A percentile compares a stretch with the other conserved stretches of the same genome.
These are phyloP conservation scores for Phytophthora hibernalis DNA, from an alignment of 352 stramenopile species.

Conservation along the genomic window DNA sequence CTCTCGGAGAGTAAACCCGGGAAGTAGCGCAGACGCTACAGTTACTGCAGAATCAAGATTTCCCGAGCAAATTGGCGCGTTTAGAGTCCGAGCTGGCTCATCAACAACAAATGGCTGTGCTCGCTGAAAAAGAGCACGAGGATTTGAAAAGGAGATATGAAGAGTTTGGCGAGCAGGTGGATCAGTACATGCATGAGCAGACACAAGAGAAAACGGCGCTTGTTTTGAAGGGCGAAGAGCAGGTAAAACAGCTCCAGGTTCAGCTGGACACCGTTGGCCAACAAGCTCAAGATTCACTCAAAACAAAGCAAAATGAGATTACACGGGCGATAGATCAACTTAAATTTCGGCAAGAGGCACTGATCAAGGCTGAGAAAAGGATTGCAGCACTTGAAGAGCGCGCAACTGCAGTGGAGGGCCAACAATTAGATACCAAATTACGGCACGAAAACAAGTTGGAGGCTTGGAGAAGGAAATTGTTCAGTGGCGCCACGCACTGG, in stretches of 20 bases:
- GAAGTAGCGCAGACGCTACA: conserved; percentile 53
- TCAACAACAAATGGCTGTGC: conserved; percentile 37
- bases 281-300: conserved; percentile 52
- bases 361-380: conserved; percentile 61
- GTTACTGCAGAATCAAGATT: conserved; percentile 56
- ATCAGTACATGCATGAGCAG: conserved; percentile 81
- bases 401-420: conserved; percentile 33
- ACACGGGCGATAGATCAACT: conserved; percentile 57
- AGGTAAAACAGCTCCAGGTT: conserved; percentile 41
- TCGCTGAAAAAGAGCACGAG: conserved; percentile 60
- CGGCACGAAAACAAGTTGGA: conserved; percentile 38
- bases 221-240: conserved; percentile 42
- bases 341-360: conserved; percentile 64
- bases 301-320: conserved; percentile 65
- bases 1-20: conserved; percentile 53
- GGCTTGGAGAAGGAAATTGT: conserved; percentile 66
- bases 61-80: conserved; percentile 52
- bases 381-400: conserved; percentile 50
- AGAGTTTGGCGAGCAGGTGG: conserved; percentile 77
- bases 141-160: conserved; percentile 71
- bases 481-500: conserved; percentile 48
- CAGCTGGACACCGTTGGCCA: conserved; percentile 47
- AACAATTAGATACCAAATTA: conserved; percentile 57
- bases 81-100: conserved; percentile 60
- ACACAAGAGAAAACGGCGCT: conserved; percentile 51